phyloP scores from a whole-genome alignment of 2,329 filamentous ascomycete genomes.

The Cytospora piceae region DNA sequence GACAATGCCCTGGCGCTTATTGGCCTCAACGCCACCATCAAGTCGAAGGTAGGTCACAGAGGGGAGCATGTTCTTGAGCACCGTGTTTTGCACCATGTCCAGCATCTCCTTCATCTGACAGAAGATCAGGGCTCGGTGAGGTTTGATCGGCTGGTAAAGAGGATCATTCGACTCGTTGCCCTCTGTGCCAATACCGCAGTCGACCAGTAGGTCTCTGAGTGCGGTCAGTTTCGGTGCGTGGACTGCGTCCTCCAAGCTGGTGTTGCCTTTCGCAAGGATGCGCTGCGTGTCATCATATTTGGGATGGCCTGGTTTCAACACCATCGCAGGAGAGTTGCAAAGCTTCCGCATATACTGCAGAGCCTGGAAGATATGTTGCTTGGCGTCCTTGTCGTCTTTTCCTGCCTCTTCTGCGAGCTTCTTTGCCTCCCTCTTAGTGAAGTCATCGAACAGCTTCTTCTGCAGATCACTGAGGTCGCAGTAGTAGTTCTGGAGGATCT shows the following conservation, averaged over 20 bases:
- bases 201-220: constrained; percentile 89
- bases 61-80: constrained; percentile 87
- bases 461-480: constrained; percentile 96
- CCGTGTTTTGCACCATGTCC: constrained; percentile 96
- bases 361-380: constrained; percentile 98
- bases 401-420: constrained; percentile 83
- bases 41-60: constrained; percentile 92
- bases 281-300: constrained; percentile 87
- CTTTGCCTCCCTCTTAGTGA: constrained; percentile 90
- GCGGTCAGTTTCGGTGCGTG: constrained; percentile 94
- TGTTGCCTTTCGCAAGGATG: constrained; percentile 76
- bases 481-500: constrained; percentile 99
- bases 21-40: constrained; percentile 90
- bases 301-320: constrained; percentile 92
- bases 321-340: constrained; percentile 94
- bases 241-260: constrained; percentile 78
- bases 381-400: constrained; percentile 86
- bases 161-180: constrained; percentile 62
- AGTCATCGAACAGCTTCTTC: constrained; percentile 94
- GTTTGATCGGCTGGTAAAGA: constrained; percentile 82
- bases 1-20: constrained; percentile 94
- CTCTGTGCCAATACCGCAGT: constrained; percentile 91
- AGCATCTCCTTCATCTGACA: constrained; percentile 99
- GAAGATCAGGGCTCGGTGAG: constrained; percentile 94
- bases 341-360: constrained; percentile 99